Evolutionary conservation across 768 basidiomycete species (phyloP).

Genomic region (Russula sp.): DNA sequence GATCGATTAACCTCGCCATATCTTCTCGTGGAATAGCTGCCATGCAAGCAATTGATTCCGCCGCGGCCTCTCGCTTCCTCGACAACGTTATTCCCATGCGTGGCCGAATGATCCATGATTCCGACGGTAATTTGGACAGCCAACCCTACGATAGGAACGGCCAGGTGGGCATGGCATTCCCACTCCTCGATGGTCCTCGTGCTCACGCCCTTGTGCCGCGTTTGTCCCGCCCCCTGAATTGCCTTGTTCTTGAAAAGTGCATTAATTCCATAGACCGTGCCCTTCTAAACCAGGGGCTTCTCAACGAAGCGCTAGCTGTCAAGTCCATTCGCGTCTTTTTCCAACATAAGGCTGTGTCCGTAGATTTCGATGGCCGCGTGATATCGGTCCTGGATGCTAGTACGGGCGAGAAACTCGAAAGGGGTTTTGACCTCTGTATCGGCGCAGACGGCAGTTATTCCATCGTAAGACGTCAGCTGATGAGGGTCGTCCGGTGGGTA

Average conservation of each 20-base stretch:
- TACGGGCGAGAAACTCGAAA: slow-evolving; percentile 39
- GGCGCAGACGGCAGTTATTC: slow-evolving; percentile 96
- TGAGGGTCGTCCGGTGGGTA: slow-evolving; percentile 84
- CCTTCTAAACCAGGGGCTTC: slow-evolving; percentile 78
- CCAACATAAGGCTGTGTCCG: slow-evolving; percentile 68
- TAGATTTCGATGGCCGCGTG: slow-evolving; percentile 66
- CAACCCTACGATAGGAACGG: slow-evolving; percentile 85
- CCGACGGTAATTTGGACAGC: slow-evolving; percentile 65
- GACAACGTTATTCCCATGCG: slow-evolving; percentile 86
- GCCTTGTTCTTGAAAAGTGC: slow-evolving; percentile 46
- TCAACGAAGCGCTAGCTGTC: slow-evolving; percentile 63
- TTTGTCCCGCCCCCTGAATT: slow-evolving; percentile 28
- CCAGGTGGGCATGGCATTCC: slow-evolving; percentile 51
- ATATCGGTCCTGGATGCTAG: slow-evolving; percentile 47
- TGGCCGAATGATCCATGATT: slow-evolving; percentile 90
- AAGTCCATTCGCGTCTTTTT: slow-evolving; percentile 68
- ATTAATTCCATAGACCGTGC: slow-evolving; percentile 93
- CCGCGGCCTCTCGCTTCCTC: slow-evolving; percentile 62
- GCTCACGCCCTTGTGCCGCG: slow-evolving; percentile 25
- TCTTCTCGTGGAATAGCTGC: slow-evolving; percentile 91
- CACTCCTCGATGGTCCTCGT: slow-evolving; percentile 10
- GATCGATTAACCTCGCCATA: slow-evolving; percentile 95
- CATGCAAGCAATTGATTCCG: slow-evolving; percentile 71
- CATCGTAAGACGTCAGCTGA: slow-evolving; percentile 86
- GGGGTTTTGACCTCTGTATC: slow-evolving; percentile 72